Percentiles rank a stretch among this genome's conserved stretches.
These are phyloP conservation scores for Penicillium samsonianum DNA, from an alignment of 495 filamentous ascomycete genomes.

Conservation along the genomic window DNA sequence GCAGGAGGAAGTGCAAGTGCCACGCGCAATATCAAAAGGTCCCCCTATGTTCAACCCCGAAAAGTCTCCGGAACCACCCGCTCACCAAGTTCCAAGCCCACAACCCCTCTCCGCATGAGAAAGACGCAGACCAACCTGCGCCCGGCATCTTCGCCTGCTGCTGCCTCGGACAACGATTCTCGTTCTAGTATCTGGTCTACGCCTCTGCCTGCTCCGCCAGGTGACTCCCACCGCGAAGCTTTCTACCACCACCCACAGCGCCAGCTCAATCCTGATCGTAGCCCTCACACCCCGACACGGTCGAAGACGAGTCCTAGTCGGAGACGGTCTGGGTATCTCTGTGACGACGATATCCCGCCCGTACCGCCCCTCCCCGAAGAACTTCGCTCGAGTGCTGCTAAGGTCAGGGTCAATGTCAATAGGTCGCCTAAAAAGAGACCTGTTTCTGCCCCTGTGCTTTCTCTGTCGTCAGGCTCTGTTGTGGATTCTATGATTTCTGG, in stretches of 20 bases:
- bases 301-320: slow-evolving; percentile 20
- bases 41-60: slow-evolving; percentile 20
- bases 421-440: slow-evolving; percentile 35
- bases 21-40: slow-evolving; percentile 16
- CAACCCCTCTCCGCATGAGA: slow-evolving; percentile 31
- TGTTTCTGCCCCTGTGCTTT: slow-evolving; percentile 8
- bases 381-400: slow-evolving; percentile 38
- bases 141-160: slow-evolving; percentile 20
- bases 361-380: slow-evolving; percentile 48
- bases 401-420: slow-evolving; percentile 28
- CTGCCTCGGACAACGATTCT: slow-evolving; percentile 8
- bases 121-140: slow-evolving; percentile 30
- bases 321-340: slow-evolving; percentile 23
- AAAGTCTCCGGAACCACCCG: slow-evolving; percentile 16
- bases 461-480: slow-evolving; percentile 9
- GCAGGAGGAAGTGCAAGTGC: slow-evolving; percentile 8
- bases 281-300: slow-evolving; percentile 19
- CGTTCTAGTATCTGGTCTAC: slow-evolving; percentile 22
- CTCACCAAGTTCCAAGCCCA: slow-evolving; percentile 29
- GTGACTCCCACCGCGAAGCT: slow-evolving; percentile 16
- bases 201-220: slow-evolving; percentile 27
- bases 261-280: slow-evolving; percentile 28
- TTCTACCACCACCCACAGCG: slow-evolving; percentile 29
- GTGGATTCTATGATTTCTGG: slow-evolving; percentile 10
- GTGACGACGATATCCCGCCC: slow-evolving; percentile 44